Percentiles rank a stretch among this genome's conserved stretches.
These are phyloP conservation scores for Coprinopsis sp. DNA, from an alignment of 768 basidiomycete species.

Conservation along the genomic window DNA sequence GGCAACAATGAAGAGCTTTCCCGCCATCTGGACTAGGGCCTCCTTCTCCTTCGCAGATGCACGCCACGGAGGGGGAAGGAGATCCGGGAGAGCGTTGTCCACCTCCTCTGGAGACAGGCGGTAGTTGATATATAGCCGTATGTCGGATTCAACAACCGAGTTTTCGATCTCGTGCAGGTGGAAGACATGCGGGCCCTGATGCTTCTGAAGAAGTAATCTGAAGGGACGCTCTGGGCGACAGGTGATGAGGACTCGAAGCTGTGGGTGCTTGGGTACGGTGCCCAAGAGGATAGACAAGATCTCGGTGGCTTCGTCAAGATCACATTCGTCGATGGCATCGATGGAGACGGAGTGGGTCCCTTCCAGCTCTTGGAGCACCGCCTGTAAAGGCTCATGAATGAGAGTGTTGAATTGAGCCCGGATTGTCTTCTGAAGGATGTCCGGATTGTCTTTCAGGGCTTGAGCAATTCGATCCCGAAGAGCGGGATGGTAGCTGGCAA, in stretches of 20 bases:
- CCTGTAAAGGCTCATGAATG: background rate
- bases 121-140: background rate
- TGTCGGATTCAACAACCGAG: slow-evolving; percentile 3
- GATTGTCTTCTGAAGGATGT: background rate
- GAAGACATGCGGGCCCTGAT: background rate
- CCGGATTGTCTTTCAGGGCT: background rate
- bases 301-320: background rate
- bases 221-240: background rate
- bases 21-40: slow-evolving; percentile 1
- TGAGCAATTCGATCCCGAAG: background rate
- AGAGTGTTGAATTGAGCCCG: background rate
- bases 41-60: background rate
- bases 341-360: background rate
- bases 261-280: background rate
- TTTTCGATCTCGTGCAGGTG: slow-evolving; percentile 5
- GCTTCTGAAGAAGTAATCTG: background rate
- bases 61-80: background rate
- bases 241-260: background rate
- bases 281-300: background rate
- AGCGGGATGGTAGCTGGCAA: background rate
- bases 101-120: background rate
- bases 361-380: background rate
- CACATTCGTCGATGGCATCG: slow-evolving; percentile 5
- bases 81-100: background rate
- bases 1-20: slow-evolving; percentile 4